Evolutionary conservation across 208 protist species (phyloP).

Genomic region (Acanthamoeba lenticulata): DNA sequence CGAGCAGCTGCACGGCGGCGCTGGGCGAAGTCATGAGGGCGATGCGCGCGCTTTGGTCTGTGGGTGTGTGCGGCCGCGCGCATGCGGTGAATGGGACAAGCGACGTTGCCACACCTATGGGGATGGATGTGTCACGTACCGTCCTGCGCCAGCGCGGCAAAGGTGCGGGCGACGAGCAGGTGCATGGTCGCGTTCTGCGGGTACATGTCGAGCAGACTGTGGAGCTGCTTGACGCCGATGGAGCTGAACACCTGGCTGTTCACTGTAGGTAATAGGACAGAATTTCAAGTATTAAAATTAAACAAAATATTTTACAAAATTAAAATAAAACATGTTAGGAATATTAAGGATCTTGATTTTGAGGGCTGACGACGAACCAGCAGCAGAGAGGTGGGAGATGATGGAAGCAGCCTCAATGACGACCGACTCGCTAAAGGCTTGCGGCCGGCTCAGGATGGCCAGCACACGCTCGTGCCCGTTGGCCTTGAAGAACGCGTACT

Average conservation of each 20-base stretch:
- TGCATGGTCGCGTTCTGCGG: neutral
- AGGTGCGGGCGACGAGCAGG: neutral
- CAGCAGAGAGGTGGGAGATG: neutral
- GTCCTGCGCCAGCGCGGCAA: neutral
- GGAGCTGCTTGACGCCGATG: neutral
- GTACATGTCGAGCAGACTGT: neutral
- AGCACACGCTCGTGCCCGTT: neutral
- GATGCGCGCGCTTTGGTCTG: neutral
- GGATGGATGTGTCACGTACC: neutral
- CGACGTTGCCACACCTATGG: neutral
- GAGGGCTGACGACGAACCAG: too few relatives aligned
- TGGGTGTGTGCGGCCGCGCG: too few relatives aligned
- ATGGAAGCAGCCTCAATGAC: constrained; percentile 5
- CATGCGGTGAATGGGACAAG: neutral
- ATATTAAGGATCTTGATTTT: too few relatives aligned
- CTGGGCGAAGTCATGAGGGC: neutral
- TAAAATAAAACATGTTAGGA: too few relatives aligned
- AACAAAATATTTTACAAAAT: too few relatives aligned
- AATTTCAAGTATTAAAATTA: neutral
- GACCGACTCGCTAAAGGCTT: neutral
- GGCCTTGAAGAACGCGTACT: neutral
- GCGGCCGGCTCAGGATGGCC: neutral
- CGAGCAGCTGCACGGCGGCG: neutral
- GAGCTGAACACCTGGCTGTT: neutral
- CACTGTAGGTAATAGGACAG: neutral